These are phyloP conservation scores for Porodaedalea pini DNA, from an alignment of 1,284 basidiomycete genomes.

Conservation along the genomic window DNA sequence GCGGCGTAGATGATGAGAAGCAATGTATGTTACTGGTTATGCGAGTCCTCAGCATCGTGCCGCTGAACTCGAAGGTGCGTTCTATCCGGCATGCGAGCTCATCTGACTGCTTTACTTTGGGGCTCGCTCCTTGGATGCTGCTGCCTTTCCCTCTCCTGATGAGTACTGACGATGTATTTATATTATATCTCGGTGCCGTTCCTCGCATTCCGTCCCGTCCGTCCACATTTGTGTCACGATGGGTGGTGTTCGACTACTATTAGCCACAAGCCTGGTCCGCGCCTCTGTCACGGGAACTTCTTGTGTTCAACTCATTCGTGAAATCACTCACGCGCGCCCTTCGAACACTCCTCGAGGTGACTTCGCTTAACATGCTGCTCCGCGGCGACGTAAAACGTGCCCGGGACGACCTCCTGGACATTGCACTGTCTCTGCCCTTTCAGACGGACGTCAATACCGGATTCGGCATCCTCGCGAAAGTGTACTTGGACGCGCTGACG, in stretches of 20 bases:
- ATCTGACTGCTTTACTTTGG: not conserved
- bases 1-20: slow-evolving; percentile 75
- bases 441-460: slow-evolving; percentile 96
- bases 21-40: slow-evolving; percentile 92
- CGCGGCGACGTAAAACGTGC: slow-evolving; percentile 81
- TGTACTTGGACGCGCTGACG: slow-evolving; percentile 88
- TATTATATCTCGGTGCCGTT: slow-evolving; percentile 6
- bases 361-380: slow-evolving; percentile 88
- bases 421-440: slow-evolving; percentile 89
- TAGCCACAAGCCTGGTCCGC: slow-evolving; percentile 88
- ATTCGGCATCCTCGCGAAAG: slow-evolving; percentile 96
- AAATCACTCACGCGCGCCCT: slow-evolving; percentile 86
- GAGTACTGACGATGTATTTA: not conserved
- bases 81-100: not conserved
- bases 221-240: slow-evolving; percentile 3
- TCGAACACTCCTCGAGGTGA: slow-evolving; percentile 87
- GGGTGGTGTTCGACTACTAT: not conserved
- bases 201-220: slow-evolving; percentile 1
- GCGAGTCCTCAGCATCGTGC: slow-evolving; percentile 91
- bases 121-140: not conserved
- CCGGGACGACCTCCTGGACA: slow-evolving; percentile 90
- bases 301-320: slow-evolving; percentile 98
- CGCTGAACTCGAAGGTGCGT: slow-evolving; percentile 85
- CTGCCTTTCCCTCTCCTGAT: not conserved
- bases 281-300: slow-evolving; percentile 90